Evolutionary conservation across 148 eudicot species (phyloP).

Genomic region (Silene conica): DNA sequence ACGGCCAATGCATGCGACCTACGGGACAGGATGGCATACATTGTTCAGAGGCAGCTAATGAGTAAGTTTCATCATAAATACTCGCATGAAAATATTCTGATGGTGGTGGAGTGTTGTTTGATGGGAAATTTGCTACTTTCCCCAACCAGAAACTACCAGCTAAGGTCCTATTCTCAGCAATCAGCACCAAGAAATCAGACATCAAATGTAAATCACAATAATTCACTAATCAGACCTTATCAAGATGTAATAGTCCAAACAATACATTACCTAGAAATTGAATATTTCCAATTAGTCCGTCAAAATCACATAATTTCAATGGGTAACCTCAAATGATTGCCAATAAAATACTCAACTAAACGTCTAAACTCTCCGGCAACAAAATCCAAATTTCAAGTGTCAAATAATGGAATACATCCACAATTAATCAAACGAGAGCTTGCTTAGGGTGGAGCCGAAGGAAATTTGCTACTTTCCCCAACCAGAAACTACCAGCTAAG

Average conservation of each 20-base stretch:
- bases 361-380: background rate
- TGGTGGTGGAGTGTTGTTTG: too few relatives aligned
- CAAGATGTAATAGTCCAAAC: background rate
- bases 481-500: background rate
- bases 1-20: slow-evolving; percentile 56
- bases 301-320: background rate
- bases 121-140: too few relatives aligned
- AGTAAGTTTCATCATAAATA: slow-evolving; percentile 53
- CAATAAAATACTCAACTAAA: background rate
- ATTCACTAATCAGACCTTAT: background rate
- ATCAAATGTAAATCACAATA: background rate
- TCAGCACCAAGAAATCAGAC: background rate
- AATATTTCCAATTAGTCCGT: background rate
- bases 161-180: background rate
- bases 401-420: too few relatives aligned
- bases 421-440: too few relatives aligned
- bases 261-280: background rate
- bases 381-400: too few relatives aligned
- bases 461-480: too few relatives aligned
- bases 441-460: too few relatives aligned
- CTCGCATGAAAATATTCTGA: slow-evolving; percentile 63
- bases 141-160: background rate
- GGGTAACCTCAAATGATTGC: background rate
- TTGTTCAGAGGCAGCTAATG: slow-evolving; percentile 71
- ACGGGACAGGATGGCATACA: slow-evolving; percentile 76